A percentile compares a stretch with the other conserved stretches of the same genome.
Evolutionary conservation across 768 basidiomycete genomes (phyloP).

Genomic region (Suillus luteus): DNA sequence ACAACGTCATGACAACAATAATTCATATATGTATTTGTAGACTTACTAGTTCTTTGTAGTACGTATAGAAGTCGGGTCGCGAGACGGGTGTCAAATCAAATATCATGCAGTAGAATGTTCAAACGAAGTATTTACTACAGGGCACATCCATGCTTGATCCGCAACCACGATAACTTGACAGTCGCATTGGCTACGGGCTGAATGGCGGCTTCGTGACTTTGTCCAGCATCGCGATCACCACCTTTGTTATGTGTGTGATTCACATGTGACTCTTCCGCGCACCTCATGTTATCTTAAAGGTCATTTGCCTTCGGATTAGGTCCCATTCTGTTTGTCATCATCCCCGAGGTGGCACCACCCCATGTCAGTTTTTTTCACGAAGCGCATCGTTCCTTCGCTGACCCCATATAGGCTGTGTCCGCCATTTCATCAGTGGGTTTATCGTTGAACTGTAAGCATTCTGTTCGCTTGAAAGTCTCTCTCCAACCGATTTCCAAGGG

Average conservation of each 20-base stretch:
- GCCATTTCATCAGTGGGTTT: slow-evolving; percentile 75
- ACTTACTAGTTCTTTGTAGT: too few relatives aligned
- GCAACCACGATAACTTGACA: too few relatives aligned
- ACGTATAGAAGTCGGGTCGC: too few relatives aligned
- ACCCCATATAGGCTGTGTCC: slow-evolving; percentile 63
- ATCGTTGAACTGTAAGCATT: slow-evolving; percentile 64
- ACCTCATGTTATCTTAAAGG: slow-evolving; percentile 38
- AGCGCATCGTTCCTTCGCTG: slow-evolving; percentile 6
- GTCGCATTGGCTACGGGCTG: slow-evolving; percentile 66
- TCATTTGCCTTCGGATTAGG: slow-evolving; percentile 91
- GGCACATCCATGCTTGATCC: too few relatives aligned
- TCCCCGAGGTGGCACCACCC: slow-evolving; percentile 84
- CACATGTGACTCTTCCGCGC: neutral
- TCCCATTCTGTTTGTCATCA: slow-evolving; percentile 90
- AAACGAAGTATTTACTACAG: too few relatives aligned
- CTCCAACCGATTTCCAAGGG: slow-evolving; percentile 50
- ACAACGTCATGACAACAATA: too few relatives aligned
- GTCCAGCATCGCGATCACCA: slow-evolving; percentile 74
- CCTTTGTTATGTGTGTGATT: slow-evolving; percentile 70
- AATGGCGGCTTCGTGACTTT: slow-evolving; percentile 58
- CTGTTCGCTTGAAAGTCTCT: neutral
- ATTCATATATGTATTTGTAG: too few relatives aligned
- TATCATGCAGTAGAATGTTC: too few relatives aligned
- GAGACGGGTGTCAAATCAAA: too few relatives aligned
- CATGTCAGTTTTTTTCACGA: slow-evolving; percentile 50